Evolutionary conservation across 371 early-diverging fungal genomes (phyloP), one percentile per base, ranked within the genome.

Genomic region (Nematocida ironsii): DNA sequence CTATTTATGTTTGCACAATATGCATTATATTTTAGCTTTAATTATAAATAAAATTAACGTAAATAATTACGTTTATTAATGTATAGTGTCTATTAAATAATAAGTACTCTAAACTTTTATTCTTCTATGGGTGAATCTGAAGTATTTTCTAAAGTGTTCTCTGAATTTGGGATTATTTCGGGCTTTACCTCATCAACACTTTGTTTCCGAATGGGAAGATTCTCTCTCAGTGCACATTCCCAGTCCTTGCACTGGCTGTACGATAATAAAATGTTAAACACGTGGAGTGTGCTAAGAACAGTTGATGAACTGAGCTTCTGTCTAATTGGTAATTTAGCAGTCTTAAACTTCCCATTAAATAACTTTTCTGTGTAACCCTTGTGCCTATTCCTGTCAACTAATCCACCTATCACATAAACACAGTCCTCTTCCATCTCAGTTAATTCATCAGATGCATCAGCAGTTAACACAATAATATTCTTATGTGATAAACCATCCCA

Each of bases 361-460:
- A 39, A 5, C 5, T 40, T 61, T 11, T 72, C 48, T 23, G 42
- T 18, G 40, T 72, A 72, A 4, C 62, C 62, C 47, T 72, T 72
- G 62, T 72, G 62, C 40, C 73, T 72, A 25, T 72, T 72, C 33
- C 73, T 72, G 44, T 72, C 73, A 42, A 72, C 73, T 62, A 72
- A 45, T 5, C 73, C 73, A n/a, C 73, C 73, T 56, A 72, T 72
- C 20, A 72, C 62, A 50, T 72, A 72, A 5, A 72, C 6, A 5
- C 62, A 61, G 20, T 47, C 44, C 27, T 72, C 73, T 33, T 72
- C 62, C 33, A 72, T 23, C 13, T 58, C 62, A 23, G 16, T 52
- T n/a, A 72, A 40, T 23, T 27, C 33, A 13, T 72, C 45, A 18
- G 7, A 5, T 23, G 73, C 23, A 39, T 72, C 73, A 6, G 73